Percentiles rank a stretch among this genome's conserved stretches.
Conservation (phyloP, 495 filamentous ascomycete genomes). For the Aspergillus sclerotioniger region DNA sequence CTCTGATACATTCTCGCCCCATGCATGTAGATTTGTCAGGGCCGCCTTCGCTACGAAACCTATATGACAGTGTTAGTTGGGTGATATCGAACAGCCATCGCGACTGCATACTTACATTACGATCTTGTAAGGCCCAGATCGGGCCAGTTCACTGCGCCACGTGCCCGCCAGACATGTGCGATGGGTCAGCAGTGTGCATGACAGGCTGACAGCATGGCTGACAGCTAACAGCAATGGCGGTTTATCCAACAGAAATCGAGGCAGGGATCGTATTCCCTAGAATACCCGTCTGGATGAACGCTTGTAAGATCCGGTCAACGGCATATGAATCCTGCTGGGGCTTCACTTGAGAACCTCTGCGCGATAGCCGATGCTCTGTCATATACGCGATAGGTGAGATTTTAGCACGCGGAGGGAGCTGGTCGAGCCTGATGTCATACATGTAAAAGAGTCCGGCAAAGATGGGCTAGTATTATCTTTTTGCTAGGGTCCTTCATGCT, state of each 20-base stretch:
- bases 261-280: neutral
- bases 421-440: neutral
- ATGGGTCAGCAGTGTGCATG: neutral
- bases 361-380: neutral
- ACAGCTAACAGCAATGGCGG: neutral
- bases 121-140: neutral
- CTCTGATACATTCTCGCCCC: neutral
- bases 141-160: neutral
- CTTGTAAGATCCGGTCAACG: neutral
- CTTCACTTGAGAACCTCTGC: neutral
- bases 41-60: neutral
- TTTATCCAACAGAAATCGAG: neutral
- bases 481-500: neutral
- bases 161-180: neutral
- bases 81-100: neutral
- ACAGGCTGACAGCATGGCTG: neutral
- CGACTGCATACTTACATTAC: neutral
- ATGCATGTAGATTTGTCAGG: neutral
- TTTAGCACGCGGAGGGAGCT: neutral
- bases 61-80: neutral
- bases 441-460: neutral
- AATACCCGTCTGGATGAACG: neutral
- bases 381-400: neutral
- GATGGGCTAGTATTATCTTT: neutral
- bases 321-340: neutral